Base-by-base conservation (phyloP, 2,329 filamentous ascomycete species). In the Aspergillus phoenicis region DNA sequence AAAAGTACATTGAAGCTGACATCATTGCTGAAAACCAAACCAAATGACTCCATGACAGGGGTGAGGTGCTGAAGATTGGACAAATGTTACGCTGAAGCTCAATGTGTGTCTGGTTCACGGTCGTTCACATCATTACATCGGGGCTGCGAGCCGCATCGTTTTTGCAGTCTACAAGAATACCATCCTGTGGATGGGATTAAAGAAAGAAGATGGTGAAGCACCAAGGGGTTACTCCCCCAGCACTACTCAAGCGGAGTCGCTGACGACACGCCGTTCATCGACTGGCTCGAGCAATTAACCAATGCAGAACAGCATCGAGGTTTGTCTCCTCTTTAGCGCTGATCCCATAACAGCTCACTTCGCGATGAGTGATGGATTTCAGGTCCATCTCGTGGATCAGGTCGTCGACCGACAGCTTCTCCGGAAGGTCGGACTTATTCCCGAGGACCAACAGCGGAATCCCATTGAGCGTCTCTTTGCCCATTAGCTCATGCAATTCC, bases 291-390 rank as follows among this genome's bases (percentile, higher is more conserved):
- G 93, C 94, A 77, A 99, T 94, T 75, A 99, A 83, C 91, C 95
- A 99, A 76, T 97, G 91, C 71, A 99, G 83, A 56, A 99, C 95
- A 6, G 94, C 95, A 74, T 99, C 94, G 66, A 99, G 87, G 80
- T 99, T 99, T 60, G 94, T 99, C 81, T 99, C 95, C 77, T 98
- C 94, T 79, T 98, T 98, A 63, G 94, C 95, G 76, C 93, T 97
- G 80, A 99, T 97, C 64, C 94, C 94, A 78, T 99, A 99, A 81
- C 95, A 98, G 80, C 92, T 97, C 69, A 99, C 94, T 78, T 99
- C 95, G 58, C 95, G 91, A 71, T 92, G 89, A 62, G 89, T 90
- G 75, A 99, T 93, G 68, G 87, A 87, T 77, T 95, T 96, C 60
- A 99, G 85, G 70, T 97, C 89, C 79, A 99, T 85, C 64, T 89